phyloP scores from a whole-genome alignment of 352 stramenopile species.

The Phytophthora colocasiae region DNA sequence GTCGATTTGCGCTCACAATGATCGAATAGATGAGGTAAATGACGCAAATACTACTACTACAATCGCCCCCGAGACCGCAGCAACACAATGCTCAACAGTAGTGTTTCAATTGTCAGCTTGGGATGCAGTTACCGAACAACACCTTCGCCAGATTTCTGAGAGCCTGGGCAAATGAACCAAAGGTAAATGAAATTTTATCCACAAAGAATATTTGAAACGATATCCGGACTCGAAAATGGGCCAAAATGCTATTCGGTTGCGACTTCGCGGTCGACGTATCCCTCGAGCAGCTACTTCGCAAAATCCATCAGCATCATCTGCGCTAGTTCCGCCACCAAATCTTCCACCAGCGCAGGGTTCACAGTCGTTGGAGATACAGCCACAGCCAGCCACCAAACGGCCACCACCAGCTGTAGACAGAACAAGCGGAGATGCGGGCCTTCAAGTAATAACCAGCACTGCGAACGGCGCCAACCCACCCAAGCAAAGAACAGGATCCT shows the following conservation, averaged over 20 bases:
- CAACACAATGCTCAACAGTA: not conserved
- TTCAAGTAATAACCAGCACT: slow-evolving; percentile 2
- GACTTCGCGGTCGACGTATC: not conserved
- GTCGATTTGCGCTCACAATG: not conserved
- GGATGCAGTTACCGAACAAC: not conserved
- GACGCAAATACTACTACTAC: too few relatives aligned
- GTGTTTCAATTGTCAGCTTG: not conserved
- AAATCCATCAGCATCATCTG: not conserved
- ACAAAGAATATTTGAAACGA: slow-evolving; percentile 1
- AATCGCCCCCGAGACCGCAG: too few relatives aligned
- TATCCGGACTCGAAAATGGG: slow-evolving; percentile 1
- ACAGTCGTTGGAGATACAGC: not conserved
- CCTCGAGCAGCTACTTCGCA: not conserved
- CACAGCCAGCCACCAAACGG: not conserved
- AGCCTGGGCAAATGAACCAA: not conserved
- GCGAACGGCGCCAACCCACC: not conserved
- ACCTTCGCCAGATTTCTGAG: not conserved
- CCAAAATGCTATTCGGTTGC: slow-evolving; percentile 7
- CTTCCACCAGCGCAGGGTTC: too few relatives aligned
- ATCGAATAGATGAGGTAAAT: too few relatives aligned
- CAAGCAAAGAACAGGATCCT: not conserved
- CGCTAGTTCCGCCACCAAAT: not conserved
- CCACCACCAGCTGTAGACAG: not conserved
- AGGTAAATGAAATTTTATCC: slow-evolving; percentile 5
- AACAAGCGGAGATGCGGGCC: not conserved